Percentiles rank a stretch among this genome's conserved stretches.
These are phyloP conservation scores for Trametes elegans DNA, from an alignment of 768 basidiomycete species.

Conservation along the genomic window DNA sequence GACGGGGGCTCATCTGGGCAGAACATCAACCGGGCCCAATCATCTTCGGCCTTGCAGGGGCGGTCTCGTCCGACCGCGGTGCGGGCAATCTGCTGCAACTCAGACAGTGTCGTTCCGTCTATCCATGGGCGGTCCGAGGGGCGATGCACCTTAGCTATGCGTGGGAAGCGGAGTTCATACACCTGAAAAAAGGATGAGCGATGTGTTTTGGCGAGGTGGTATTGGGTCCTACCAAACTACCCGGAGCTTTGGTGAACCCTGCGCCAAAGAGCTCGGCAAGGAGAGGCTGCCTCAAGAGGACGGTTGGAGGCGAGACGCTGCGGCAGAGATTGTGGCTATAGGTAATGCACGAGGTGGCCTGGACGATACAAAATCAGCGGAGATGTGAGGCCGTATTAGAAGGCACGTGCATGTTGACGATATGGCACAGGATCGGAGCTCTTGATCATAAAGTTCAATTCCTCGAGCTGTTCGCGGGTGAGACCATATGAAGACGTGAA, in stretches of 20 bases:
- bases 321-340: constrained; percentile 54
- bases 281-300: constrained; percentile 60
- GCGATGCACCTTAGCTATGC: constrained; percentile 69
- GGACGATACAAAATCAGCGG: too few species aligned
- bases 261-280: constrained; percentile 78
- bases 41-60: constrained; percentile 48
- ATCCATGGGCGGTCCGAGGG: constrained; percentile 62
- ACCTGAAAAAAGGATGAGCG: constrained; percentile 41
- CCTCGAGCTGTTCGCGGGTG: constrained; percentile 62
- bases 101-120: constrained; percentile 48
- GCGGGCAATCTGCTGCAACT: constrained; percentile 54
- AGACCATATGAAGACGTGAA: constrained; percentile 80
- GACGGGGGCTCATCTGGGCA: constrained; percentile 34
- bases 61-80: constrained; percentile 53
- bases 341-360: constrained; percentile 32
- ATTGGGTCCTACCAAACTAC: constrained; percentile 45
- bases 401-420: constrained; percentile 23
- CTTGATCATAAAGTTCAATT: constrained; percentile 65
- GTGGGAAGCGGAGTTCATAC: constrained; percentile 83
- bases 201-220: background rate
- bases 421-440: constrained; percentile 40
- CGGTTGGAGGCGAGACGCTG: constrained; percentile 48
- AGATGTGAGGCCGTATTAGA: constrained; percentile 11
- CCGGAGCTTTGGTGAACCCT: constrained; percentile 71
- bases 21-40: constrained; percentile 42